These are phyloP conservation scores for Teratosphaeria pseudoeucalypti DNA, from an alignment of 2,329 filamentous ascomycete species.

Conservation along the genomic window DNA sequence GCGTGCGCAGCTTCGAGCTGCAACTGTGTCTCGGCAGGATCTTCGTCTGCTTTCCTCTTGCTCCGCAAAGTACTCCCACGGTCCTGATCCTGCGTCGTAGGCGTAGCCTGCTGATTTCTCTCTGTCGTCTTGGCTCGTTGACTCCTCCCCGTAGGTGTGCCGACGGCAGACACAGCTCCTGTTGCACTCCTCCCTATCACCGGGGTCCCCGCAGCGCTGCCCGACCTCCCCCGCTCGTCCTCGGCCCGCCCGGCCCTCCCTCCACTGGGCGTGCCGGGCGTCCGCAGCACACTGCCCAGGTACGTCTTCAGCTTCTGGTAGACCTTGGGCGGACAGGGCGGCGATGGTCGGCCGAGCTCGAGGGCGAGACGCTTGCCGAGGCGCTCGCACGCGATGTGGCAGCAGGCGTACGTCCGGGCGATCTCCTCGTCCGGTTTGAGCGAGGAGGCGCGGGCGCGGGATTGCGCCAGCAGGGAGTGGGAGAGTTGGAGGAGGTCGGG, in stretches of 20 bases:
- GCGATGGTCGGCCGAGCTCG: conserved; percentile 62
- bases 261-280: conserved; percentile 11
- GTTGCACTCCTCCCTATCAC: background rate
- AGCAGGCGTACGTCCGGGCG: conserved; percentile 73
- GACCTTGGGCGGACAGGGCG: conserved; percentile 66
- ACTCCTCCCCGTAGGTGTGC: background rate
- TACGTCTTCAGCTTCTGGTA: conserved; percentile 79
- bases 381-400: conserved; percentile 82
- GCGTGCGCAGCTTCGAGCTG: background rate
- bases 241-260: background rate
- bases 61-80: background rate
- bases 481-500: conserved; percentile 61
- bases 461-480: conserved; percentile 66
- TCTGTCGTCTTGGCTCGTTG: background rate
- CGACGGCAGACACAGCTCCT: background rate
- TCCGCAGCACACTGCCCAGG: conserved; percentile 58
- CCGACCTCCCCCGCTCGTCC: background rate
- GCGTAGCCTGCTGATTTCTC: background rate
- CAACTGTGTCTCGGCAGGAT: background rate
- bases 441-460: conserved; percentile 62
- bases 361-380: conserved; percentile 68
- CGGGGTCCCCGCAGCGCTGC: background rate
- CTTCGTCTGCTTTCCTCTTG: background rate
- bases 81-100: background rate
- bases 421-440: conserved; percentile 82